phyloP scores from a whole-genome alignment of 805 yeast genomes.

The Metschnikowia baotianmanensis region DNA sequence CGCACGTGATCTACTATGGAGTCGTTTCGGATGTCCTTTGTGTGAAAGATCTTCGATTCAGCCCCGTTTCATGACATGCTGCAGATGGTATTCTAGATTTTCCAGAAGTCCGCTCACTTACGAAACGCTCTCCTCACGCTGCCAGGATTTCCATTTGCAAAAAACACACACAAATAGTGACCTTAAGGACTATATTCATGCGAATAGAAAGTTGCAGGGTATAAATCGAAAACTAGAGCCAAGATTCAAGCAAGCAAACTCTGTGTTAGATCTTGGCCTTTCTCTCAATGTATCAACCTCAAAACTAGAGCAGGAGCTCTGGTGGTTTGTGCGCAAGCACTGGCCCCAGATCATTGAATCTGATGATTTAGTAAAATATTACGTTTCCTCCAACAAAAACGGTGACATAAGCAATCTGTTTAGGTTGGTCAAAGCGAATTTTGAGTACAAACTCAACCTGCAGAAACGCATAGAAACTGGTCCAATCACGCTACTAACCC shows the following conservation, averaged over 20 bases:
- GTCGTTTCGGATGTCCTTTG: background rate
- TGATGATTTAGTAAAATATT: slow-evolving; percentile 13
- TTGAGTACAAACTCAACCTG: background rate
- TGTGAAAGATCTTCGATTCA: background rate
- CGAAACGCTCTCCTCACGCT: slow-evolving; percentile 15
- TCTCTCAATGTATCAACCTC: slow-evolving; percentile 13
- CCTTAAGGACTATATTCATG: slow-evolving; percentile 16
- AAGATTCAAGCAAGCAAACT: background rate
- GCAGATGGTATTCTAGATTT: slow-evolving; percentile 9
- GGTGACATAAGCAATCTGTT: slow-evolving; percentile 11
- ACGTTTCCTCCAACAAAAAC: slow-evolving; percentile 7
- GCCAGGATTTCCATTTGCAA: slow-evolving; percentile 6
- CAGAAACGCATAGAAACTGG: background rate
- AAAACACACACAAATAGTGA: slow-evolving; percentile 5
- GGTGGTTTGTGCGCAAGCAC: slow-evolving; percentile 14
- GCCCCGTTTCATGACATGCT: slow-evolving; percentile 5
- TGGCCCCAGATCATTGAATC: slow-evolving; percentile 12
- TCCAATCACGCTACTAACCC: slow-evolving; percentile 10
- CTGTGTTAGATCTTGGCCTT: slow-evolving; percentile 8
- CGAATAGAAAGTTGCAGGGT: slow-evolving; percentile 17
- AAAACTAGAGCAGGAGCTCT: slow-evolving; percentile 16
- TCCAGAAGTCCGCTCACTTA: slow-evolving; percentile 15
- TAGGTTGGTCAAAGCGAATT: slow-evolving; percentile 12
- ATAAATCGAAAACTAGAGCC: slow-evolving; percentile 7
- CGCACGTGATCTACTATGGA: background rate